Conservation (phyloP, 768 basidiomycete species). For the Termitomyces sp. region DNA sequence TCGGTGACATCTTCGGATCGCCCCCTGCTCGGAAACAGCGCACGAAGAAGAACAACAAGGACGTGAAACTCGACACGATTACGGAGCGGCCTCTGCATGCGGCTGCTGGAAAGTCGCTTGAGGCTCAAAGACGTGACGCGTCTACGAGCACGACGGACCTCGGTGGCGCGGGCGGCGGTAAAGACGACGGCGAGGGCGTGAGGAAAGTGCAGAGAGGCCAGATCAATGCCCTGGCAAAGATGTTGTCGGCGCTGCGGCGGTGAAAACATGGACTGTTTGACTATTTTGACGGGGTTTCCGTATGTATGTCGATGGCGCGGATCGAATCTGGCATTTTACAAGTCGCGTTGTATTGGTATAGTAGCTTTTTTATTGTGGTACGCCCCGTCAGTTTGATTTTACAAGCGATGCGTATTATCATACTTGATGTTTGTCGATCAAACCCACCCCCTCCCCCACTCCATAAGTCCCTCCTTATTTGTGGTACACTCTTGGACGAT, state of each 20-base stretch:
- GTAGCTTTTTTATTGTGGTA: slow-evolving; percentile 38
- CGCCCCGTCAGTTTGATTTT: slow-evolving; percentile 21
- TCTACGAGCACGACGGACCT: slow-evolving; percentile 75
- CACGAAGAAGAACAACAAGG: slow-evolving; percentile 60
- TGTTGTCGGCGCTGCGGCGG: slow-evolving; percentile 77
- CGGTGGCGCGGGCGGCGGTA: slow-evolving; percentile 26
- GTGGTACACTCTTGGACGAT: background rate
- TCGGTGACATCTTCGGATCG: slow-evolving; percentile 57
- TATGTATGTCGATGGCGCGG: slow-evolving; percentile 17
- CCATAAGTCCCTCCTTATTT: background rate
- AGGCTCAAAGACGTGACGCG: slow-evolving; percentile 53
- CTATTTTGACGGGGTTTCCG: too few relatives aligned
- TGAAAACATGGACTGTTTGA: slow-evolving; percentile 25
- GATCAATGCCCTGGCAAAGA: slow-evolving; percentile 87
- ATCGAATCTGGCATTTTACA: slow-evolving; percentile 30
- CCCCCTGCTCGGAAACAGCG: slow-evolving; percentile 59
- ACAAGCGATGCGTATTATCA: slow-evolving; percentile 12
- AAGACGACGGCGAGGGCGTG: slow-evolving; percentile 41
- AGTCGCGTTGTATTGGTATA: slow-evolving; percentile 48
- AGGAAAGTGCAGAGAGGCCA: slow-evolving; percentile 88
- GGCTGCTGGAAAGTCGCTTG: slow-evolving; percentile 34
- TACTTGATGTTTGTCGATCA: slow-evolving; percentile 11
- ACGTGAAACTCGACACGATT: slow-evolving; percentile 67
- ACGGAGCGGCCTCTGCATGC: slow-evolving; percentile 52
- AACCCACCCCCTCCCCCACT: background rate